Base-by-base conservation (phyloP, 345 rosid species). In the Carallia pectinifolia region DNA sequence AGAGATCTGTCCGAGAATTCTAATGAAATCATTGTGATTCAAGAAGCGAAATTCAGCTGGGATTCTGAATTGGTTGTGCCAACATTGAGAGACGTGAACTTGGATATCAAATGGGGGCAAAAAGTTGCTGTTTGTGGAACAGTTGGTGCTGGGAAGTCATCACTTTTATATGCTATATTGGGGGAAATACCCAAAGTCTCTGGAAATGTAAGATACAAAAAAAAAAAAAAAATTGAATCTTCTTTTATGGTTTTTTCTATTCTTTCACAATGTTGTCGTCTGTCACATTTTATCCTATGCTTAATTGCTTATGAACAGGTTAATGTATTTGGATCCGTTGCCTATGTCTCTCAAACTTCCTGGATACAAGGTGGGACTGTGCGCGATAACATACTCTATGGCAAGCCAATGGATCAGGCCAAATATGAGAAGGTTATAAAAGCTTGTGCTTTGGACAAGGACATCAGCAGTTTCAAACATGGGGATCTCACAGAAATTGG, bases 311-410 rank as follows among this genome's bases (percentile, higher is more conserved):
- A 58, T 31, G 37, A 31, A 65, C 59, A 76, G 77, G 72, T 88
- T 47, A 76, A 74, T 66, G 75, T 89, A 38, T 81, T 81, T 70
- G 96, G 96, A 61, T 79, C 73, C 16, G 79, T 77, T 67, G 97
- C 96, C 13, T 92, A 84, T 71, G 90, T 90, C 58, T 74, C 92
- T 47, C 97, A 92, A 52, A 81, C 88, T 5, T 86, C 96, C 4
- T 92, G 97, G 97, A 92, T 90, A 52, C 96, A 90, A 48, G 88
- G 91, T 55, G 97, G 96, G 50, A 88, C 73, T 39, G 72, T 92
- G 19, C 79, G 82, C 67, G 93, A 76, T 30, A 76, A 70, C 67
- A 54, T 74, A 61, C 68, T 74, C 17, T 67, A 53, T 40, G 77
- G 77, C 33, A 74, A 67, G 37, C 58, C 67, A 30, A 67, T 74